Evolutionary conservation across 2,329 filamentous ascomycete species (phyloP).

Genomic region (Verticillium nonalfalfae): DNA sequence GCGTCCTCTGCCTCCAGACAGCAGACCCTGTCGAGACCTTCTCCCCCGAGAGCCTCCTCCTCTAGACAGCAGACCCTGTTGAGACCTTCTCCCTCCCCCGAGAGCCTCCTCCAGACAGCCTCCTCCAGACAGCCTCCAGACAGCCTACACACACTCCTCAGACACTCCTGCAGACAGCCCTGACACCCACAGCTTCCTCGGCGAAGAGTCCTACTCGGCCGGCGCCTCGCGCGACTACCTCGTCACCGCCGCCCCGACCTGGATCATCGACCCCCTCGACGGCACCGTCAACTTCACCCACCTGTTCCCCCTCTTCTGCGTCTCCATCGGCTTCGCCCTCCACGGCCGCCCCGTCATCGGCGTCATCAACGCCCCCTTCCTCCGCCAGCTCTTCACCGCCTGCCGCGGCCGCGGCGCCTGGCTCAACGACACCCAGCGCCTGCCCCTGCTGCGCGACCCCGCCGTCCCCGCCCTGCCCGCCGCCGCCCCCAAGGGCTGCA

Average conservation of each 20-base stretch:
- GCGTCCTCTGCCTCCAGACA: too few species aligned
- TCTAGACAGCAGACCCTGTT: too few species aligned
- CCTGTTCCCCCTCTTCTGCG: conserved; percentile 75
- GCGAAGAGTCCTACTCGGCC: conserved; percentile 70
- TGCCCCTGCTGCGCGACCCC: conserved; percentile 59
- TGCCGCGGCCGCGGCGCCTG: conserved; percentile 62
- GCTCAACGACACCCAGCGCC: conserved; percentile 55
- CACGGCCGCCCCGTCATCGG: conserved; percentile 57
- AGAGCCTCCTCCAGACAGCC: too few species aligned
- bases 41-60: not conserved
- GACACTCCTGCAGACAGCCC: not conserved
- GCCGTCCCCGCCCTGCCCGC: conserved; percentile 52
- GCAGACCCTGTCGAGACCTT: not conserved
- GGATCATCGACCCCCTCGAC: conserved; percentile 72
- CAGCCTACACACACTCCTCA: not conserved
- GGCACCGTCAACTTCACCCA: conserved; percentile 80
- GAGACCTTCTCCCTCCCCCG: not conserved
- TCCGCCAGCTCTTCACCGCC: conserved; percentile 63
- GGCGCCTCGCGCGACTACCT: conserved; percentile 63
- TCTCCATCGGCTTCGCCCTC: conserved; percentile 66
- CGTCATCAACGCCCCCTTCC: conserved; percentile 66
- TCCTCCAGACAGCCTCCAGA: not conserved
- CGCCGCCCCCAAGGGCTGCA: conserved; percentile 60
- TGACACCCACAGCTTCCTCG: conserved; percentile 53
- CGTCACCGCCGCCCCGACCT: conserved; percentile 57